Conservation (phyloP, 371 early-diverging fungal genomes). For the Rhizopus stolonifer region DNA sequence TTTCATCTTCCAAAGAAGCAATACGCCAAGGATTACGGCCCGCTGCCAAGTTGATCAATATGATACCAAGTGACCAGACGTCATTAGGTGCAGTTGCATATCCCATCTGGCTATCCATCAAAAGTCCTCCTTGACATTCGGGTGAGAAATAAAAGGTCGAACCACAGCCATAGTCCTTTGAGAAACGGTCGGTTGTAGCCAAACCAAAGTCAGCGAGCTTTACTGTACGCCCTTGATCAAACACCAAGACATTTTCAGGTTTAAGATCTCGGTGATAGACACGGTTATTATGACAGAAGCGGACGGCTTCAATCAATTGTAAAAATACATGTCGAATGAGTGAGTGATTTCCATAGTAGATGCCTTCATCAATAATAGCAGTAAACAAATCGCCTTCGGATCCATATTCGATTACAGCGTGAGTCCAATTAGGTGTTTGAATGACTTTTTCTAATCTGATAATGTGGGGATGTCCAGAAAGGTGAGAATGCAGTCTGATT, state of each 20-base stretch:
- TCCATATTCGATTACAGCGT: conserved; percentile 74
- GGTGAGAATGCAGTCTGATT: conserved; percentile 65
- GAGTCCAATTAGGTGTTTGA: conserved; percentile 56
- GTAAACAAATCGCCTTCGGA: conserved; percentile 70
- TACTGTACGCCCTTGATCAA: conserved; percentile 48
- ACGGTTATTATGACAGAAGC: conserved; percentile 54
- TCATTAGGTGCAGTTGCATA: conserved; percentile 80
- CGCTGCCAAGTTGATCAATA: conserved; percentile 75
- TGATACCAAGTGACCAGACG: conserved; percentile 84
- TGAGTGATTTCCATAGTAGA: conserved; percentile 49
- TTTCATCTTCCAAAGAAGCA: conserved; percentile 69
- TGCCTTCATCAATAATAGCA: conserved; percentile 58
- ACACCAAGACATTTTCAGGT: conserved; percentile 68
- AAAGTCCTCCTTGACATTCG: conserved; percentile 76
- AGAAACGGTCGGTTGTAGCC: conserved; percentile 71
- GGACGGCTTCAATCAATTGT: conserved; percentile 60
- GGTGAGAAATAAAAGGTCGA: conserved; percentile 93
- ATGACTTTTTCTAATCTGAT: conserved; percentile 73
- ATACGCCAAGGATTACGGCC: conserved; percentile 83
- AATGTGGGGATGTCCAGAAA: conserved; percentile 73
- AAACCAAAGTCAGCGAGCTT: conserved; percentile 95
- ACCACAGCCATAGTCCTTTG: conserved; percentile 88
- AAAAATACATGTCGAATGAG: conserved; percentile 58
- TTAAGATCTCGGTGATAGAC: conserved; percentile 77
- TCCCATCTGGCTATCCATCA: conserved; percentile 29